phyloP scores from a whole-genome alignment of 2,329 filamentous ascomycete species.

The Plenodomus lindquistii region DNA sequence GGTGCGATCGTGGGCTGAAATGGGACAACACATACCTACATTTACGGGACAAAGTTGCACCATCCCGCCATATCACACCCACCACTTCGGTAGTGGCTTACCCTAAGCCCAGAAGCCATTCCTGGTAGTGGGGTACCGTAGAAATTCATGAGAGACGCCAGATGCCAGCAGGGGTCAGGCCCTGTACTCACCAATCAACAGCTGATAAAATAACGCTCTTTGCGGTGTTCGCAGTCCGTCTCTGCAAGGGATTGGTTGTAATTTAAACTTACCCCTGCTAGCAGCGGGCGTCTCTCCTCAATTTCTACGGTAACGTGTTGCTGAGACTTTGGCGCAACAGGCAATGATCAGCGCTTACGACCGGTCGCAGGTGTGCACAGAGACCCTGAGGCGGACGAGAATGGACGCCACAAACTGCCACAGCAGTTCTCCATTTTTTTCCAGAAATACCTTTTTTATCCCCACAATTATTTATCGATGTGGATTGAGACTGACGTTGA shows the following conservation, averaged over 20 bases:
- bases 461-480: conserved; percentile 21
- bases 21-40: too few species aligned
- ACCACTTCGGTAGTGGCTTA: background rate
- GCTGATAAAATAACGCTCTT: too few species aligned
- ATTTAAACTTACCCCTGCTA: too few species aligned
- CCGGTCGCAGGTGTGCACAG: conserved; percentile 19
- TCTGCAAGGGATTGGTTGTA: too few species aligned
- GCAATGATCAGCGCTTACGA: conserved; percentile 19
- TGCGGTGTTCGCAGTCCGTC: too few species aligned
- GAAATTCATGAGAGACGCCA: too few species aligned
- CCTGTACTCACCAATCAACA: too few species aligned
- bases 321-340: conserved; percentile 2
- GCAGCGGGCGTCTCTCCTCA: too few species aligned
- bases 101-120: background rate
- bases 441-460: conserved; percentile 18
- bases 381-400: conserved; percentile 23
- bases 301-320: background rate
- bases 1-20: too few species aligned
- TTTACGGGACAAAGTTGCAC: background rate
- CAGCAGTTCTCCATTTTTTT: conserved; percentile 17
- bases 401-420: conserved; percentile 20
- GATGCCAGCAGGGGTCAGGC: too few species aligned
- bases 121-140: background rate
- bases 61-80: background rate
- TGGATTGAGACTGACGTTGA: conserved; percentile 5